Base-by-base conservation (phyloP, 2,329 filamentous ascomycete species). In the Paradendryphiella salina region DNA sequence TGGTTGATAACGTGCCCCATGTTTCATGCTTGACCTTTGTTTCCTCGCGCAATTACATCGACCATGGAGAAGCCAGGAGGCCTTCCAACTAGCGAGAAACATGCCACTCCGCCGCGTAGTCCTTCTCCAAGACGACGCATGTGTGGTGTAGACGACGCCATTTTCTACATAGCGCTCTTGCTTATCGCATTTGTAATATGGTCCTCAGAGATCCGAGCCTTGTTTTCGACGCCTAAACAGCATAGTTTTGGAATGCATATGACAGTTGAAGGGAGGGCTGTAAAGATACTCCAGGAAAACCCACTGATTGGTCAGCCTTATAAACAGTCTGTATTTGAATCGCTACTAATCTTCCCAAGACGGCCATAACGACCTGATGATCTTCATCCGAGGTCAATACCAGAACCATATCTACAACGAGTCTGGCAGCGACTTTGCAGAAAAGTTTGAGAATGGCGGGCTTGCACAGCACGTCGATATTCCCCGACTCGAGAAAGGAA, bases 291-390 rank as follows among this genome's bases (percentile, higher is more conserved):
- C 38, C 64, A 57, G 13, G 54, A 73, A 8, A 75, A 74, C 34
- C 74, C 74, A 4, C 63, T 76, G 32, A 76, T 76, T 56, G 74
- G 74, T 75, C 23, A 46, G 65, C 54, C 28, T n/a, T 31, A 23
- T 43, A 26, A 38, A 10, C 14, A 26, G n/a, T 28, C 37, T 20
- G 15, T n/a, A n/a, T 15, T 32, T 28, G n/a, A 21, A 13, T 13
- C 17, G 9, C 9, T 39, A 47, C 65, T 71, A 37, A 73, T 47
- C 15, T 33, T 4, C 10, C 2, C 2, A 58, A 92, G 92, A 96
- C 73, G 92, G 92, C 0, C 92, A 96, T 70, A 88, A 96, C 74
- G 93, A 97, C 70, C 80, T 97, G 40, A 82, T 93, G 17, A 86
- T 94, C 32, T 73, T 87, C 21, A 78, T 96, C 44, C 84, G 90